Base-by-base conservation (phyloP, 306 rosid genomes). In the Cajanus cajan region DNA sequence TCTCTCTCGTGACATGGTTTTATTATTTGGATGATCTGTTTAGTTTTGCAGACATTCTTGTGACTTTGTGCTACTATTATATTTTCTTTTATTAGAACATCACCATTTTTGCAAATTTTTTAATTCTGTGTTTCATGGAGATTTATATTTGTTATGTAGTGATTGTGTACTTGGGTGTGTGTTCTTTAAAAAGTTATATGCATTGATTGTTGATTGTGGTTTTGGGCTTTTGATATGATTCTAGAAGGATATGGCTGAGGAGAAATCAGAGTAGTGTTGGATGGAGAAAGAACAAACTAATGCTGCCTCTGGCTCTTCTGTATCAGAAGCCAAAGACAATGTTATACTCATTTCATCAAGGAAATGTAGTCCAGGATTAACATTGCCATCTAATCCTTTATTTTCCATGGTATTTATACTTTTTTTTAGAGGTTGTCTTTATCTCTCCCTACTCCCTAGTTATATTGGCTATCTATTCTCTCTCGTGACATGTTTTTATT, bases 281-380 rank as follows among this genome's bases (percentile, higher is more conserved):
- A 83, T 85, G 73, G 97, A 89, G 92, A 92, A 95, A 87, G 92
- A 92, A 73, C 94, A 91, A 87, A 80, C 90, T n/a, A 82, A 89
- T 28, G 91, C 90, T 61, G 89, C 92, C 48, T 87, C 96, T 9
- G 82, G 94, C 84, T 95, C 97, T 28, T 89, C 96, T 80, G 82
- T 78, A 4, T 94, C 97, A 15, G 97, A 92, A 85, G 90, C 88
- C 39, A 83, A 91, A 80, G n/a, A n/a, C n/a, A n/a, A n/a, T n/a
- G n/a, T n/a, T n/a, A n/a, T n/a, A n/a, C n/a, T n/a, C n/a, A n/a
- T n/a, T n/a, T n/a, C n/a, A n/a, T n/a, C n/a, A n/a, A n/a, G n/a
- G n/a, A n/a, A n/a, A n/a, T n/a, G n/a, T n/a, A n/a, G n/a, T n/a
- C n/a, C n/a, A n/a, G n/a, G n/a, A n/a, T n/a, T n/a, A n/a, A n/a